Base-by-base conservation (phyloP, 805 yeast species). In the Monosporozyma servazzii region DNA sequence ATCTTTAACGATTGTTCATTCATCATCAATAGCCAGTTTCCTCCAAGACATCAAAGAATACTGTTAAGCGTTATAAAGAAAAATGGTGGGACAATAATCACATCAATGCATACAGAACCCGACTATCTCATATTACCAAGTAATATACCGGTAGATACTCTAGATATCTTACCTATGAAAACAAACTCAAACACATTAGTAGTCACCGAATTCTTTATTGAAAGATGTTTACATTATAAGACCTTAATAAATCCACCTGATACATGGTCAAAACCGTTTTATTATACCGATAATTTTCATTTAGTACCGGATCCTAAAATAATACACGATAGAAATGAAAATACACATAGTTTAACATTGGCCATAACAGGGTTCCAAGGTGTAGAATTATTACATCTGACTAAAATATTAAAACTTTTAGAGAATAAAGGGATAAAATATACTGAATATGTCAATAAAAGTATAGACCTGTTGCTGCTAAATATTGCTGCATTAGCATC, bases 201-300 rank as follows among this genome's bases (percentile, higher is more conserved):
- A 0, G 77, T 81, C 2, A 87, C 95, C 0, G 95, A 88, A 64
- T 87, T 91, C 86, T 82, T 83, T 56, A 68, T 88, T 11, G 96
- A 88, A 65, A 70, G 95, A 52, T 78, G 86, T 23, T 71, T 87
- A 21, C 82, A 76, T 66, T 81, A 81, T 57, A 75, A 77, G 44
- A 63, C 67, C 45, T 57, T 78, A 6, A 65, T 69, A 15, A 58
- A 65, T 33, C 68, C 69, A 3, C 43, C 58, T 29, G 95, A 84
- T 61, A 63, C 70, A 15, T 87, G 96, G 96, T 77, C 84, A 3
- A 61, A 62, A 49, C 87, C 86, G 1, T 70, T 77, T 58, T 54
- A 52, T 25, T 48, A 66, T 44, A 51, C 72, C 1, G 40, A 52
- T 1, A 40, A 56, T 3, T 64, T 67, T 53, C 55, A 66, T 45